Percentiles rank a stretch among this genome's conserved stretches.
These are phyloP conservation scores for Tetraselmis chui DNA, from an alignment of 139 green algal species.

Conservation along the genomic window DNA sequence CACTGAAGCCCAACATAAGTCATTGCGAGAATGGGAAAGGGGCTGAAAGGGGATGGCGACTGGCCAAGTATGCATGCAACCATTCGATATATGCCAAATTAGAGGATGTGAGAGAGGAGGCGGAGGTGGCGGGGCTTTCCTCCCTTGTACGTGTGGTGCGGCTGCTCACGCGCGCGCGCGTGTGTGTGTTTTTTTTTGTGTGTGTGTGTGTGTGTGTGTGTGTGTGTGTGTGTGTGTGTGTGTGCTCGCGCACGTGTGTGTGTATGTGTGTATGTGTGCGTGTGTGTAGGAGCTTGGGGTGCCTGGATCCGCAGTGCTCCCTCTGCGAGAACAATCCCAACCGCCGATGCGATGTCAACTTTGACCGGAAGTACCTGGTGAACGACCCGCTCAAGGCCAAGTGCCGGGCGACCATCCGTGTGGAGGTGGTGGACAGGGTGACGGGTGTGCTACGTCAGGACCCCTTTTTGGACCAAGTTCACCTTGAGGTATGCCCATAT, in stretches of 20 bases:
- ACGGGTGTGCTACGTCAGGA: constrained; percentile 57
- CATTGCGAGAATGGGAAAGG: too few relatives aligned
- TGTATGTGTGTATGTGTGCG: too few relatives aligned
- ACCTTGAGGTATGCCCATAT: neutral
- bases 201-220: too few relatives aligned
- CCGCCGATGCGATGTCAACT: constrained; percentile 72
- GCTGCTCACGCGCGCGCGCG: neutral
- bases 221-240: too few relatives aligned
- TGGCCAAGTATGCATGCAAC: too few relatives aligned
- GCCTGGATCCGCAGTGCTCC: constrained; percentile 72
- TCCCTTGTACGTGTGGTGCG: neutral
- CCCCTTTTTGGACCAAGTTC: neutral
- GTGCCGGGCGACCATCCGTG: constrained; percentile 70
- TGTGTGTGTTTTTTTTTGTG: too few relatives aligned
- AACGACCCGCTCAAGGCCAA: constrained; percentile 74
- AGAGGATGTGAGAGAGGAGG: neutral
- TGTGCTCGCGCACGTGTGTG: too few relatives aligned
- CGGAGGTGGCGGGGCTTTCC: neutral
- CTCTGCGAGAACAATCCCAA: constrained; percentile 84
- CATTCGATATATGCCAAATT: neutral
- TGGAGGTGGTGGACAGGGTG: constrained; percentile 72
- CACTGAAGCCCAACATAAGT: neutral
- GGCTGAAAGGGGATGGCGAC: too few relatives aligned
- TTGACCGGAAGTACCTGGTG: constrained; percentile 73
- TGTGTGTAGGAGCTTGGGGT: constrained; percentile 65